These are phyloP conservation scores for Xylaria sp. DNA, from an alignment of 2,329 filamentous ascomycete genomes.

Conservation along the genomic window DNA sequence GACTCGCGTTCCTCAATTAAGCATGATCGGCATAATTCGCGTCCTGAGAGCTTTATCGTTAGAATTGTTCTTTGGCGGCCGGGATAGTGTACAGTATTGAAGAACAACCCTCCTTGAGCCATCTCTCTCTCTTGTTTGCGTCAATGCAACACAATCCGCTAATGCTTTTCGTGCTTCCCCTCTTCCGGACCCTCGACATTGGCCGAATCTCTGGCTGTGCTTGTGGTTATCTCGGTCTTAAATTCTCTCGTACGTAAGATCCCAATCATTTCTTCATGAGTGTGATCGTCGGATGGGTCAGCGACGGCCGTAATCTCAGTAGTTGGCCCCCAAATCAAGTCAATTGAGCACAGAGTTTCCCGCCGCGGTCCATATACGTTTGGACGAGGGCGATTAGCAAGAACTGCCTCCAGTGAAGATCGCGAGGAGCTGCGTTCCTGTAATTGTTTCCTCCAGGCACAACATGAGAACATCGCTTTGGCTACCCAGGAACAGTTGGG, in stretches of 20 bases:
- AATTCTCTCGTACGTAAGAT: conserved; percentile 33
- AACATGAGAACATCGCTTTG: conserved; percentile 11
- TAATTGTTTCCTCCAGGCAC: too few relatives aligned
- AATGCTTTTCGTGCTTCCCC: background rate
- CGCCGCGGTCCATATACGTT: background rate
- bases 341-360: background rate
- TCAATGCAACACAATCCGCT: background rate
- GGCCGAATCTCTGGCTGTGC: background rate
- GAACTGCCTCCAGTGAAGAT: background rate
- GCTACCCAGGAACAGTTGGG: conserved; percentile 52
- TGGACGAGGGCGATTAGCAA: background rate
- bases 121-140: background rate
- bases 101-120: background rate
- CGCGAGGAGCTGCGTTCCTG: background rate
- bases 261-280: conserved; percentile 5
- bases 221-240: conserved; percentile 18
- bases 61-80: background rate
- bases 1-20: background rate
- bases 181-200: background rate
- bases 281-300: background rate
- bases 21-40: too few relatives aligned
- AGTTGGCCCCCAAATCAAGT: background rate
- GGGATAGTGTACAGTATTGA: background rate
- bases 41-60: background rate
- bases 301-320: conserved; percentile 21